Percentiles rank a stretch among this genome's conserved stretches.
Conservation (phyloP, 208 protist genomes). For the Porcisia deanei region DNA sequence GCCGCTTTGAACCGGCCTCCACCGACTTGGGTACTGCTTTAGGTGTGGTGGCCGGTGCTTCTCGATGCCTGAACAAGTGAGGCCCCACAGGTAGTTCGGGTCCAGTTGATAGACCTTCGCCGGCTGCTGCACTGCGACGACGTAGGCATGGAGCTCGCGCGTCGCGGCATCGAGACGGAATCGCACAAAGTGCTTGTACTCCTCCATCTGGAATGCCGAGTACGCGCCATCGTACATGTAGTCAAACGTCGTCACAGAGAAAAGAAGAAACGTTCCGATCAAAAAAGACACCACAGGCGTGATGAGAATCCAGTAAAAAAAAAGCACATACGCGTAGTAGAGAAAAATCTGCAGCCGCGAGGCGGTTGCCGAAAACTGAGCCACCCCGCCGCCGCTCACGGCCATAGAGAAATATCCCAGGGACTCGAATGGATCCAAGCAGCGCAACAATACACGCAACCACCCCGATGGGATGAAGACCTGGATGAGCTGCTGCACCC, state of each 20-base stretch:
- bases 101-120: constrained; percentile 73
- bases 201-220: constrained; percentile 87
- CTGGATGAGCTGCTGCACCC: constrained; percentile 16
- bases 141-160: constrained; percentile 63
- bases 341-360: constrained; percentile 46
- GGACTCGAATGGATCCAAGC: constrained; percentile 64
- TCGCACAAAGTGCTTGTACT: constrained; percentile 85
- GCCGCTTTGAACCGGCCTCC: constrained; percentile 38
- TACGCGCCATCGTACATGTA: constrained; percentile 80
- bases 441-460: constrained; percentile 39
- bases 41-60: constrained; percentile 69
- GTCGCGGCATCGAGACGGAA: constrained; percentile 60
- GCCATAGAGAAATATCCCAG: constrained; percentile 56
- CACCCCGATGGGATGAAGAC: constrained; percentile 24
- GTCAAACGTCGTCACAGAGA: constrained; percentile 72
- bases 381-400: constrained; percentile 44
- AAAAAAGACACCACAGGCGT: constrained; percentile 78
- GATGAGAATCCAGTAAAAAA: constrained; percentile 83
- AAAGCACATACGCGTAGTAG: constrained; percentile 73
- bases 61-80: constrained; percentile 18
- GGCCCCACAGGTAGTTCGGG: constrained; percentile 43
- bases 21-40: constrained; percentile 59
- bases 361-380: constrained; percentile 39
- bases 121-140: constrained; percentile 60
- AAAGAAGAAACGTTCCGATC: constrained; percentile 72